Evolutionary conservation across 1,284 basidiomycete genomes (phyloP), one percentile per base, ranked within the genome.

Genomic region (Lentinula novae-zelandiae): DNA sequence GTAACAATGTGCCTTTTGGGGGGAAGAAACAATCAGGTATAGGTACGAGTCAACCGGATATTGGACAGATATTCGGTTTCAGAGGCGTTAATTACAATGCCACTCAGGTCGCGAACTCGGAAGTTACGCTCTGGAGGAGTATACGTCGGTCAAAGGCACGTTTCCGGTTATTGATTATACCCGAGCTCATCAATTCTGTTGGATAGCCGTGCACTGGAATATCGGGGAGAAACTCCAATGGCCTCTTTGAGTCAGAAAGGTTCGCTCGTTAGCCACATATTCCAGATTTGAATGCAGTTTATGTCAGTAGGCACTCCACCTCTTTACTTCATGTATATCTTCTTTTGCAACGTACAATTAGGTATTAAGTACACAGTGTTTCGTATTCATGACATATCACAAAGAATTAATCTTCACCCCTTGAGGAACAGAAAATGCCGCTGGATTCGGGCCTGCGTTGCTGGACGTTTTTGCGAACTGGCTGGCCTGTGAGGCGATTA

Each of bases 1-100:
- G 83, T 70, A 91, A 90, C 72, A 92, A 92, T 62, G 91, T 93
- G 42, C 95, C 96, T 0, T 97, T 97, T 68, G 96, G 95, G 27
- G 95, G 96, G 13, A 96, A 93, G 50, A 66, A 63, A 27, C 58
- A 62, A 39, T 63, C 67, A n/a, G 81, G 81, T 56, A 79, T 81
- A 61, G 81, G 80, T 81, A 50, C 48, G 66, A 61, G 27, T 63
- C 39, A 50, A 56, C 62, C 39, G 54, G 39, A 50, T 40, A 17
- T 38, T 42, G 20, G 31, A 42, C 36, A 9, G 7, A 53, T 15
- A 13, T 44, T 42, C 31, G 38, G 38, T 38, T 15, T 53, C 42
- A 44, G 38, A 44, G 22, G 46, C 33, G 38, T 58, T 27, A 27
- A 27, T 46, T 20, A 44, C 60, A 27, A 49, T 20, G 44, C 17